Conservation (phyloP, 2,329 filamentous ascomycete genomes). For the Epichloe scottii region DNA sequence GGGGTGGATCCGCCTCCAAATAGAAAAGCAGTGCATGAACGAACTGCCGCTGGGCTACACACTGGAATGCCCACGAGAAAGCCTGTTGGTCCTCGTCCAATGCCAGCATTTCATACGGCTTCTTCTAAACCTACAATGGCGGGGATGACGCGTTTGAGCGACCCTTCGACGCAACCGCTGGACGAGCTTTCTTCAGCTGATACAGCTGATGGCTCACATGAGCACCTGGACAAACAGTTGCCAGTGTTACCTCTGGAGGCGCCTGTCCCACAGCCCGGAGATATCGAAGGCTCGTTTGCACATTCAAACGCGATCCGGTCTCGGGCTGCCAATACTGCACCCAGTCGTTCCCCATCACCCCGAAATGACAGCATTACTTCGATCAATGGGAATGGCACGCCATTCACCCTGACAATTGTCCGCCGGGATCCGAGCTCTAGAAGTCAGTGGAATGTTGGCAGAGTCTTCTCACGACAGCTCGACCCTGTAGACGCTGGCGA, state of each 20-base stretch:
- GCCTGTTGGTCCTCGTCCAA: constrained; percentile 16
- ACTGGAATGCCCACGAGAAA: constrained; percentile 14
- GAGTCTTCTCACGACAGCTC: constrained; percentile 42
- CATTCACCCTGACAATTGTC: constrained; percentile 51
- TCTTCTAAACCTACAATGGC: background rate
- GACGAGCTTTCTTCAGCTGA: background rate
- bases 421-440: constrained; percentile 59
- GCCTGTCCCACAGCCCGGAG: background rate
- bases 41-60: constrained; percentile 8
- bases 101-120: background rate
- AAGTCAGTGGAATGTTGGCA: constrained; percentile 65
- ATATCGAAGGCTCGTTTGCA: background rate
- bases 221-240: background rate
- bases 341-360: constrained; percentile 25
- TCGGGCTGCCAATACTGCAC: background rate
- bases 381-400: constrained; percentile 21
- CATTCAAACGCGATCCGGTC: background rate
- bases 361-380: constrained; percentile 16
- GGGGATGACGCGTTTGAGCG: background rate
- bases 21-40: background rate
- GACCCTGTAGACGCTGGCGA: constrained; percentile 19
- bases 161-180: background rate
- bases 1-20: background rate
- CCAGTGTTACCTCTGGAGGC: background rate
- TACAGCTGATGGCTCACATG: background rate